Percentiles rank a stretch among this genome's conserved stretches.
phyloP scores from a whole-genome alignment of 306 rosid genomes.

The Purshia tridentata region DNA sequence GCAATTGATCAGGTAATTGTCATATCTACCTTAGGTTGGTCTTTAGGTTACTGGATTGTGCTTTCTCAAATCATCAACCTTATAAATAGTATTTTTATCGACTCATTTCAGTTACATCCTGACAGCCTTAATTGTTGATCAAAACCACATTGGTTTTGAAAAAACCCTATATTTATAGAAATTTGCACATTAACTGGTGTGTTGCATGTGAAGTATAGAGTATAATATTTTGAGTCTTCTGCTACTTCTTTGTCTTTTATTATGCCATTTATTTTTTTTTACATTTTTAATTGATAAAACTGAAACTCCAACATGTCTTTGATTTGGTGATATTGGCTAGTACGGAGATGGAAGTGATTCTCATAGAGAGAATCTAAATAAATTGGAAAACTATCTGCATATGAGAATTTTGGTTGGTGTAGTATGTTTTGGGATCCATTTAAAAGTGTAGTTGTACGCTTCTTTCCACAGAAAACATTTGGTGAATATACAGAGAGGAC shows the following conservation, averaged over 20 bases:
- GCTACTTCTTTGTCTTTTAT: too few species aligned
- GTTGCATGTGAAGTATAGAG: neutral
- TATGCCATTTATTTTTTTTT: neutral
- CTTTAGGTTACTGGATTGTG: neutral
- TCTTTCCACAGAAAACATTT: slow-evolving; percentile 67
- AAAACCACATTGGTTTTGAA: neutral
- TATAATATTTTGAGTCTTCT: neutral
- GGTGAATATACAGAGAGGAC: slow-evolving; percentile 90
- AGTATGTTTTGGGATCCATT: too few species aligned
- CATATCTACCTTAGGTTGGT: slow-evolving; percentile 10
- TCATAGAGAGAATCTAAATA: too few species aligned
- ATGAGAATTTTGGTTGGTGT: too few species aligned
- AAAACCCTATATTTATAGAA: neutral
- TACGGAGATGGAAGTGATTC: too few species aligned
- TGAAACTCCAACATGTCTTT: too few species aligned
- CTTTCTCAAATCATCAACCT: neutral
- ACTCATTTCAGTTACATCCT: neutral
- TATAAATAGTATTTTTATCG: neutral
- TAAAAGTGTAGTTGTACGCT: neutral
- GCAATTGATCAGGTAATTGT: slow-evolving; percentile 81
- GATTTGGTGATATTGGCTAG: too few species aligned
- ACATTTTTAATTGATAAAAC: too few species aligned
- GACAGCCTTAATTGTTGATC: neutral
- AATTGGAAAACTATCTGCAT: too few species aligned
- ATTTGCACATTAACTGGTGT: neutral